phyloP scores from a whole-genome alignment of 2,329 filamentous ascomycete genomes.

The Whalleya microplaca region DNA sequence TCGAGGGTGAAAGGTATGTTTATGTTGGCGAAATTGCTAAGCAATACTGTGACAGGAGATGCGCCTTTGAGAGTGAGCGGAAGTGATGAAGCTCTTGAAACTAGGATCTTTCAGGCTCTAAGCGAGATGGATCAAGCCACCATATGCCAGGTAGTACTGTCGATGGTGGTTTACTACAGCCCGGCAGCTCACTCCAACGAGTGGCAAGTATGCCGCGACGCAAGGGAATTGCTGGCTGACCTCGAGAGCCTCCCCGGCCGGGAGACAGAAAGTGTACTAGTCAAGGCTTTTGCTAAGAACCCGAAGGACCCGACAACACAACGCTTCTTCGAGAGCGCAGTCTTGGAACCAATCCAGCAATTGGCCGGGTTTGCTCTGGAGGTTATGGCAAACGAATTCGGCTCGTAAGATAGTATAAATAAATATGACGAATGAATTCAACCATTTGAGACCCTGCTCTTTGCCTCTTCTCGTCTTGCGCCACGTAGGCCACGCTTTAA shows the following conservation, averaged over 20 bases:
- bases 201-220: conserved; percentile 50
- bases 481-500: conserved; percentile 2
- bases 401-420: conserved; percentile 11
- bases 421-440: neutral
- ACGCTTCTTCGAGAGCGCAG: conserved; percentile 54
- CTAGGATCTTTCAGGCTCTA: conserved; percentile 36
- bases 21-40: conserved; percentile 55
- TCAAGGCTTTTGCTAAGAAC: conserved; percentile 49
- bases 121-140: conserved; percentile 55
- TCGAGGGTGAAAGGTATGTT: conserved; percentile 55
- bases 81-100: conserved; percentile 11
- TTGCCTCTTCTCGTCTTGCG: neutral
- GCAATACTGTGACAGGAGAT: conserved; percentile 49
- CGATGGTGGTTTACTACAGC: conserved; percentile 49
- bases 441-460: neutral
- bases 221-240: conserved; percentile 52
- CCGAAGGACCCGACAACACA: conserved; percentile 44
- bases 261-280: conserved; percentile 47
- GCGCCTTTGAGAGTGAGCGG: conserved; percentile 24
- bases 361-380: conserved; percentile 51
- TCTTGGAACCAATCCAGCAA: conserved; percentile 51
- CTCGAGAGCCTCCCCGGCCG: conserved; percentile 51
- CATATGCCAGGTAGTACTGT: conserved; percentile 56
- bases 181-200: conserved; percentile 47
- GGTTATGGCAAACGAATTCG: conserved; percentile 48